A percentile compares a stretch with the other conserved stretches of the same genome.
phyloP scores from a whole-genome alignment of 352 stramenopile species.

The Globisporangium canariense region DNA sequence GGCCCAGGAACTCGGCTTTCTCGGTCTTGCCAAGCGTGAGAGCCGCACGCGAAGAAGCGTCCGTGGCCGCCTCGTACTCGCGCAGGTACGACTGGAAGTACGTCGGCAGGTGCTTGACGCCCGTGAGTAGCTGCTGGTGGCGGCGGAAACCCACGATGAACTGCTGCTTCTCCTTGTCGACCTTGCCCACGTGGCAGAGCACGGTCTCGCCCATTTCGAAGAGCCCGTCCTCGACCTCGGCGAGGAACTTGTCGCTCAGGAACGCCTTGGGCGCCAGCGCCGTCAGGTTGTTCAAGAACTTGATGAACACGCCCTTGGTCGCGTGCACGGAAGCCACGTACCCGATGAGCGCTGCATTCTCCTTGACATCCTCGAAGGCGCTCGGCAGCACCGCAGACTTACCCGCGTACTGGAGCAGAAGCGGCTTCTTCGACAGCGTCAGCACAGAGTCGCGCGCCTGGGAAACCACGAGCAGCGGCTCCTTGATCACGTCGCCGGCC shows the following conservation, averaged over 20 bases:
- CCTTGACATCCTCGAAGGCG: conserved; percentile 58
- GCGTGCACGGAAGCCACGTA: conserved; percentile 78
- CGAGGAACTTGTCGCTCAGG: conserved; percentile 72
- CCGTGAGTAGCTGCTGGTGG: conserved; percentile 27
- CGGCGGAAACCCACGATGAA: conserved; percentile 77
- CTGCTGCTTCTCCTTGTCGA: conserved; percentile 73
- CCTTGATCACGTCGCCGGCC: conserved; percentile 47
- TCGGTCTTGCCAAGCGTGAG: conserved; percentile 68
- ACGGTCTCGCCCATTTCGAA: conserved; percentile 89
- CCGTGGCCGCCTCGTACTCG: conserved; percentile 22
- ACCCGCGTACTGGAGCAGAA: conserved; percentile 53
- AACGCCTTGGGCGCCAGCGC: conserved; percentile 77
- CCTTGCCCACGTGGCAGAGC: conserved; percentile 72
- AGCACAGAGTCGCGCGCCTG: conserved; percentile 67
- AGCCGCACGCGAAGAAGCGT: conserved; percentile 14
- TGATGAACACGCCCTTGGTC: conserved; percentile 82
- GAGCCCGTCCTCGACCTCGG: conserved; percentile 59
- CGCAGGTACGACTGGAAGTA: conserved; percentile 62
- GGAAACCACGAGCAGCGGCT: conserved; percentile 66
- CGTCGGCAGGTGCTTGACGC: conserved; percentile 32
- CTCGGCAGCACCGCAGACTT: conserved; percentile 40
- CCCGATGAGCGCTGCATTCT: conserved; percentile 61
- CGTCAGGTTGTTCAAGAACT: conserved; percentile 86
- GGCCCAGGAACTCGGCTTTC: conserved; percentile 79
- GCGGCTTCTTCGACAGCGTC: conserved; percentile 80